Evolutionary conservation across 768 basidiomycete genomes (phyloP).

Genomic region (Solioccasus polychromus): DNA sequence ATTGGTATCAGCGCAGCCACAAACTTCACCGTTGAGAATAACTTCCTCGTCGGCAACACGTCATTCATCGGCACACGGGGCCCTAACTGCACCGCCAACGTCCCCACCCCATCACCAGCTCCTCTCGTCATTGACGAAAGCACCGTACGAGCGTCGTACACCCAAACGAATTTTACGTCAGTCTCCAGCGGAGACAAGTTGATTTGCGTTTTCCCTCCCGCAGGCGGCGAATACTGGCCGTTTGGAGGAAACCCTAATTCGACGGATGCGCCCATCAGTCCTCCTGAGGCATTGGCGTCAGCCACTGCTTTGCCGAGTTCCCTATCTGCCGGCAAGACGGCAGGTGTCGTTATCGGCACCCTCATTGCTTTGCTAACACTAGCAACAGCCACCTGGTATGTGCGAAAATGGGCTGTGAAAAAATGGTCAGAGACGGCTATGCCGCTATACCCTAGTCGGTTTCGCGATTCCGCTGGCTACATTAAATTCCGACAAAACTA

Average conservation of each 20-base stretch:
- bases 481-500: too few species aligned
- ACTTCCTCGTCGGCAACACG: conserved; percentile 62
- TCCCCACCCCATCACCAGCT: conserved; percentile 50
- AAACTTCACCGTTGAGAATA: conserved; percentile 67
- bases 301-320: too few species aligned
- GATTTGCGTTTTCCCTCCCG: conserved; percentile 66
- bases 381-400: too few species aligned
- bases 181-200: conserved; percentile 55
- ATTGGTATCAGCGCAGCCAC: conserved; percentile 61
- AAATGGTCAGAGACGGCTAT: conserved; percentile 25
- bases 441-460: conserved; percentile 21
- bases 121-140: conserved; percentile 57
- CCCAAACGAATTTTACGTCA: conserved; percentile 52
- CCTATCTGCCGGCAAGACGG: conserved; percentile 29
- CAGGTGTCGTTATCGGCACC: conserved; percentile 52
- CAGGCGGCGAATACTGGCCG: conserved; percentile 72
- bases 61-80: conserved; percentile 72
- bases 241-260: conserved; percentile 50
- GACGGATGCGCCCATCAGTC: conserved; percentile 20
- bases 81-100: conserved; percentile 55
- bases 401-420: conserved; percentile 49
- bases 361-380: too few species aligned
- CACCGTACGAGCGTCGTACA: conserved; percentile 38
- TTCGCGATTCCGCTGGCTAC: conserved; percentile 22
- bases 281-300: conserved; percentile 11